A percentile compares a stretch with the other conserved stretches of the same genome.
phyloP scores from a whole-genome alignment of 2,329 filamentous ascomycete genomes.

The Fusarium sp. region DNA sequence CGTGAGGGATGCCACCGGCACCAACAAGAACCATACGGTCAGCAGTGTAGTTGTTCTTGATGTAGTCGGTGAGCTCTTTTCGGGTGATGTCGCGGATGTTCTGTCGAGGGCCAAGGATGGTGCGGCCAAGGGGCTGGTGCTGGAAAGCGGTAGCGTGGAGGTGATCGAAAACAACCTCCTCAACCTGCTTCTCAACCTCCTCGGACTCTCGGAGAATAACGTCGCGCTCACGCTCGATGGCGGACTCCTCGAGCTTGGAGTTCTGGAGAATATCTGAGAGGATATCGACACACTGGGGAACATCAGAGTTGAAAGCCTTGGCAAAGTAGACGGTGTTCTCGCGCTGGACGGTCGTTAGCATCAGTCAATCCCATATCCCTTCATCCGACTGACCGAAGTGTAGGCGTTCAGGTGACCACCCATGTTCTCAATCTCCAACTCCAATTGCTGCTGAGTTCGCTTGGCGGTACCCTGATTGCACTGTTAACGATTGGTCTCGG shows the following conservation, averaged over 20 bases:
- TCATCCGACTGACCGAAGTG: slow-evolving; percentile 81
- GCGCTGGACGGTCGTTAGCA: slow-evolving; percentile 66
- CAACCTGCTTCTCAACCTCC: slow-evolving; percentile 99
- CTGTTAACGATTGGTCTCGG: slow-evolving; percentile 28
- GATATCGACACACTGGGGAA: slow-evolving; percentile 96
- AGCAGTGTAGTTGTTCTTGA: slow-evolving; percentile 99
- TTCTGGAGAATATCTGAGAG: slow-evolving; percentile 99
- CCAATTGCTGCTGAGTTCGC: slow-evolving; percentile 95
- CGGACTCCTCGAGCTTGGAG: slow-evolving; percentile 93
- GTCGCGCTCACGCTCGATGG: slow-evolving; percentile 97
- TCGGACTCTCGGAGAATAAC: slow-evolving; percentile 99
- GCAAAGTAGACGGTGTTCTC: slow-evolving; percentile 99
- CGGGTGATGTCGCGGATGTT: slow-evolving; percentile 98
- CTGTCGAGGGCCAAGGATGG: slow-evolving; percentile 96
- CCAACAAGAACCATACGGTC: slow-evolving; percentile 99
- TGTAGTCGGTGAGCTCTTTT: slow-evolving; percentile 91
- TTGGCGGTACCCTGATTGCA: slow-evolving; percentile 83
- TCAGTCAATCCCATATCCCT: slow-evolving; percentile 29
- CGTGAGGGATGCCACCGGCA: slow-evolving; percentile 91
- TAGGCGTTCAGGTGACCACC: slow-evolving; percentile 99
- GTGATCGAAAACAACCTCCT: slow-evolving; percentile 99
- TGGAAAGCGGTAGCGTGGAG: slow-evolving; percentile 98
- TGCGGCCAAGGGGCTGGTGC: slow-evolving; percentile 93
- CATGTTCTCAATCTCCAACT: slow-evolving; percentile 99
- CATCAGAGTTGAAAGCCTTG: slow-evolving; percentile 98